Conservation (phyloP, 768 basidiomycete genomes). For the Lentinula guzmanii region DNA sequence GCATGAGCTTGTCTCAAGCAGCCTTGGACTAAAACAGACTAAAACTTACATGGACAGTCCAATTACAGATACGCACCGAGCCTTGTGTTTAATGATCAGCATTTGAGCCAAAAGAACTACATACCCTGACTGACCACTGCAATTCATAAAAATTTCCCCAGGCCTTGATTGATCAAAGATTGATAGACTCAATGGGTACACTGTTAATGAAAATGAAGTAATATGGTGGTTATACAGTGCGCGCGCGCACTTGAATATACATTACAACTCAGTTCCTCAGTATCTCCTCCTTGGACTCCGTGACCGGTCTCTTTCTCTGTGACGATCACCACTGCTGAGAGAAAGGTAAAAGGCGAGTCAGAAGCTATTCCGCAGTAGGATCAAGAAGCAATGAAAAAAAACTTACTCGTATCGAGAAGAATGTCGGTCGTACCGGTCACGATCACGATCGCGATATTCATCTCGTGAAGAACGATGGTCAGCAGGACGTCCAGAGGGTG, state of each 20-base stretch:
- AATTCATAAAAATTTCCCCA: not conserved
- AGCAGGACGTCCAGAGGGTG: slow-evolving; percentile 37
- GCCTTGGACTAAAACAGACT: not conserved
- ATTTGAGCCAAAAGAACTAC: not conserved
- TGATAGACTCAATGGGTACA: not conserved
- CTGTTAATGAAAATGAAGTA: slow-evolving; percentile 1
- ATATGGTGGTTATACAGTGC: not conserved
- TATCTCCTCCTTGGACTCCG: slow-evolving; percentile 60
- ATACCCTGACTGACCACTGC: not conserved
- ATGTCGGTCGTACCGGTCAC: slow-evolving; percentile 67
- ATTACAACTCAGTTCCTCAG: slow-evolving; percentile 34
- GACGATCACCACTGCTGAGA: slow-evolving; percentile 45
- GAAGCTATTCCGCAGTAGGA: slow-evolving; percentile 18
- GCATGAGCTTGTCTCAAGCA: not conserved
- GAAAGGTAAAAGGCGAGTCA: slow-evolving; percentile 16
- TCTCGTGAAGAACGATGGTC: slow-evolving; percentile 58
- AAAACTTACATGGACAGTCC: not conserved
- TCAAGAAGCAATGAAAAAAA: slow-evolving; percentile 14
- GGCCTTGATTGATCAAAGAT: not conserved
- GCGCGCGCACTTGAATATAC: slow-evolving; percentile 14
- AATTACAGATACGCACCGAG: not conserved
- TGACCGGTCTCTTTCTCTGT: slow-evolving; percentile 68
- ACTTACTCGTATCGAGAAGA: slow-evolving; percentile 69
- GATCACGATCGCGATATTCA: slow-evolving; percentile 59
- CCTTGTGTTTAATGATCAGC: not conserved